Evolutionary conservation across 371 early-diverging fungal genomes (phyloP), one percentile per base, ranked within the genome.

Genomic region (Nematocida homosporus): DNA sequence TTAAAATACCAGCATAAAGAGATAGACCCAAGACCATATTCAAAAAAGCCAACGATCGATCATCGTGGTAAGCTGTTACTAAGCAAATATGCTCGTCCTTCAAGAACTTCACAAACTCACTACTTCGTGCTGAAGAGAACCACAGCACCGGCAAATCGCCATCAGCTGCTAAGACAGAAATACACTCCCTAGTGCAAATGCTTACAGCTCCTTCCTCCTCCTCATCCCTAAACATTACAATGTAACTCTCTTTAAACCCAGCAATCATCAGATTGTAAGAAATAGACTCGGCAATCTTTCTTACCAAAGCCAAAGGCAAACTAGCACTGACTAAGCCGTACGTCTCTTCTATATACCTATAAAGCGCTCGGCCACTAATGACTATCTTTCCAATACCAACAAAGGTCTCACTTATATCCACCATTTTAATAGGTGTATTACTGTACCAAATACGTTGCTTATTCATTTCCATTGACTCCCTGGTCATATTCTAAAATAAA

Each of bases 371-470:
- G 2, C 63, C 75, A 37, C 63, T 72, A 29, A 72, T 72, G 4
- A 72, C n/a, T 10, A 72, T 72, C 75, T 72, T 72, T 16, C 75
- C 75, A 34, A 72, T 72, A 27, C 75, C 75, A 5, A 72, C 75
- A 59, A 72, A 72, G 41, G 75, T 30, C 57, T 72, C 75, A 38
- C 75, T 72, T 5, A 72, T 57, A 38, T 72, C 75, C 20, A 72
- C 44, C 42, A 72, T 38, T 20, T 72, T 60, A 13, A 51, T 16
- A 27, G 75, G 44, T 41, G 50, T 42, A n/a, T 13, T 59, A 42
- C 13, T 52, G 57, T 72, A 72, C 75, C 75, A 72, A 10, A 61
- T 59, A 13, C 20, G 56, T 32, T 37, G 20, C 44, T 48, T 38
- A 50, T 16, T 44, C 29, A 40, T 32, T 56, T 65, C 57, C 59